These are phyloP conservation scores for Crithidia acanthocephali DNA, from an alignment of 208 protist genomes.

Conservation along the genomic window DNA sequence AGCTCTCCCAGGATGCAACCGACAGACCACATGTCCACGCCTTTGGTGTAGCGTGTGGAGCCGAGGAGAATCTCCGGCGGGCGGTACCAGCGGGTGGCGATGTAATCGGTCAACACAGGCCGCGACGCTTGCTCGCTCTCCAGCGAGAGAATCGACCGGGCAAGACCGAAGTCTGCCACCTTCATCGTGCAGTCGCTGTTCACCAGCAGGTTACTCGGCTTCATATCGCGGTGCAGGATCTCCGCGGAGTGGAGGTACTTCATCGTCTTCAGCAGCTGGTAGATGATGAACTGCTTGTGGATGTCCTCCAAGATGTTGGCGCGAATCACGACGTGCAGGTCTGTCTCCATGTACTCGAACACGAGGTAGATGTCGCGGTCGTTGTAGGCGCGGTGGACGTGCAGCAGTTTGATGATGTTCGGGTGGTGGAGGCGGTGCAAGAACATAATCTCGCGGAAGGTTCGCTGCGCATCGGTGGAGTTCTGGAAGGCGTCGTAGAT, in stretches of 20 bases:
- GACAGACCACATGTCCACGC: conserved; percentile 98
- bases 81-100: conserved; percentile 98
- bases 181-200: conserved; percentile 97
- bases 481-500: conserved; percentile 97
- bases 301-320: conserved; percentile 97
- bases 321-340: conserved; percentile 96
- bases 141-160: conserved; percentile 91
- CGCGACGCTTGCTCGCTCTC: conserved; percentile 89
- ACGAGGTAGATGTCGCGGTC: conserved; percentile 98
- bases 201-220: conserved; percentile 93
- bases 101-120: conserved; percentile 95
- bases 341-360: conserved; percentile 98
- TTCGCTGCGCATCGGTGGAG: conserved; percentile 92
- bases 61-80: conserved; percentile 98
- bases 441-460: conserved; percentile 98
- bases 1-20: conserved; percentile 98
- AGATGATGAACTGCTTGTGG: conserved; percentile 98
- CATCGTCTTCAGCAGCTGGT: conserved; percentile 97
- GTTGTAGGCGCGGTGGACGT: conserved; percentile 97
- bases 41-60: conserved; percentile 95
- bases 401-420: conserved; percentile 97
- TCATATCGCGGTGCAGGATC: conserved; percentile 95
- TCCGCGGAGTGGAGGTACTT: conserved; percentile 96
- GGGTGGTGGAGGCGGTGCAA: conserved; percentile 96
- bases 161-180: conserved; percentile 98